Conservation (phyloP, 2,329 filamentous ascomycete species). For the Talaromyces sp. region DNA sequence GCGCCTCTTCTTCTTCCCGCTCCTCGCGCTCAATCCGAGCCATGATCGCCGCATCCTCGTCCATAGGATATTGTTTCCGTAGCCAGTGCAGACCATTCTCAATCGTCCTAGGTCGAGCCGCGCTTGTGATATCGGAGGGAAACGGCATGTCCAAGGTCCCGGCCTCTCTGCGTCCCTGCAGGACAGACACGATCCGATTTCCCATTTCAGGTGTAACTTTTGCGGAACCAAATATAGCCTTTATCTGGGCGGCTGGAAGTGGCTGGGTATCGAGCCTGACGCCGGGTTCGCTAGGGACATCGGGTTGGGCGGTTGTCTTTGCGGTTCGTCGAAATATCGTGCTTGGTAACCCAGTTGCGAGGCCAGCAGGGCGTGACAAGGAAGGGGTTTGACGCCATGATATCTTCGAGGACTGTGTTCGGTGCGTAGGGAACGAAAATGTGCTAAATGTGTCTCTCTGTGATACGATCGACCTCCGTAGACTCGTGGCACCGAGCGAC, state of each 20-base stretch:
- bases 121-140: constrained; percentile 32
- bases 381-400: not conserved
- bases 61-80: constrained; percentile 37
- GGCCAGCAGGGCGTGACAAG: not conserved
- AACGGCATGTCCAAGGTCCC: constrained; percentile 43
- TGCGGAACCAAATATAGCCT: constrained; percentile 29
- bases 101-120: constrained; percentile 27
- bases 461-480: constrained; percentile 2
- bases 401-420: not conserved
- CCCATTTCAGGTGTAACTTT: constrained; percentile 26
- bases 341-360: not conserved
- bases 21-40: constrained; percentile 39
- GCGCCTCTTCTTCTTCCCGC: constrained; percentile 30
- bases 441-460: constrained; percentile 7
- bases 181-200: constrained; percentile 33
- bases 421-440: not conserved
- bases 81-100: constrained; percentile 38
- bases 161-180: constrained; percentile 39
- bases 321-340: constrained; percentile 3
- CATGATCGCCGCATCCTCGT: constrained; percentile 46
- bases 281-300: constrained; percentile 19
- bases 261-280: constrained; percentile 23
- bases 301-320: not conserved
- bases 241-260: constrained; percentile 29
- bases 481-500: constrained; percentile 14